phyloP scores from a whole-genome alignment of 1,284 basidiomycete species.

The Ceratobasidium sp. region DNA sequence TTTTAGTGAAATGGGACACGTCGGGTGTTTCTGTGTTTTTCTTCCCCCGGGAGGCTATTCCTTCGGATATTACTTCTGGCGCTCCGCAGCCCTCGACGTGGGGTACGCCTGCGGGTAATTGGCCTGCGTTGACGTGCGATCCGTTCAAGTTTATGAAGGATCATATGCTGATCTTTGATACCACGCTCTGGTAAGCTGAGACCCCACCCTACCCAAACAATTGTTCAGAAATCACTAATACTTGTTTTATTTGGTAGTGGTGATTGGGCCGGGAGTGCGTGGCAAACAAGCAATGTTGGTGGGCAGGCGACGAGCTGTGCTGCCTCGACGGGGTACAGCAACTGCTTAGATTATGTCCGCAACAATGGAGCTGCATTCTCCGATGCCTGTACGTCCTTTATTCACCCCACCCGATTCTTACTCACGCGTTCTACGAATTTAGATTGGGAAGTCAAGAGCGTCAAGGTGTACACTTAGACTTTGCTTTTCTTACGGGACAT shows the following conservation, averaged over 20 bases:
- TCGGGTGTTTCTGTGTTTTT: conserved; percentile 82
- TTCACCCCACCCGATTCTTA: neutral
- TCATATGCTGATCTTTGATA: conserved; percentile 83
- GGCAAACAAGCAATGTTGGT: conserved; percentile 73
- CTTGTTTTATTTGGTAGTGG: too few species aligned
- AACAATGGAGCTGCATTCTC: conserved; percentile 74
- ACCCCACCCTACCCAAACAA: too few species aligned
- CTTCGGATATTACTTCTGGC: conserved; percentile 74
- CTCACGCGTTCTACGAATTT: conserved; percentile 31
- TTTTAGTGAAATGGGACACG: conserved; percentile 81
- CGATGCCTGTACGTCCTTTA: conserved; percentile 87
- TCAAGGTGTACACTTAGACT: conserved; percentile 63
- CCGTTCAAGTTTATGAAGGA: conserved; percentile 79
- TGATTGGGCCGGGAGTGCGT: conserved; percentile 82
- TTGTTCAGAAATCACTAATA: too few species aligned
- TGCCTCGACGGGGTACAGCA: conserved; percentile 78
- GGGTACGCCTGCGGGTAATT: conserved; percentile 79
- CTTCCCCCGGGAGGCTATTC: conserved; percentile 77
- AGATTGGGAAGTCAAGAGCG: conserved; percentile 82
- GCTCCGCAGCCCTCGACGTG: conserved; percentile 75
- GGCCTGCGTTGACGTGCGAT: conserved; percentile 75
- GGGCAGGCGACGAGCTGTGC: conserved; percentile 86
- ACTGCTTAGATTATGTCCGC: conserved; percentile 79
- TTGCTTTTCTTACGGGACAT: neutral
- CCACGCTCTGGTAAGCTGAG: conserved; percentile 78